Base-by-base conservation (phyloP, 495 filamentous ascomycete species). In the Penicillium paradoxum region DNA sequence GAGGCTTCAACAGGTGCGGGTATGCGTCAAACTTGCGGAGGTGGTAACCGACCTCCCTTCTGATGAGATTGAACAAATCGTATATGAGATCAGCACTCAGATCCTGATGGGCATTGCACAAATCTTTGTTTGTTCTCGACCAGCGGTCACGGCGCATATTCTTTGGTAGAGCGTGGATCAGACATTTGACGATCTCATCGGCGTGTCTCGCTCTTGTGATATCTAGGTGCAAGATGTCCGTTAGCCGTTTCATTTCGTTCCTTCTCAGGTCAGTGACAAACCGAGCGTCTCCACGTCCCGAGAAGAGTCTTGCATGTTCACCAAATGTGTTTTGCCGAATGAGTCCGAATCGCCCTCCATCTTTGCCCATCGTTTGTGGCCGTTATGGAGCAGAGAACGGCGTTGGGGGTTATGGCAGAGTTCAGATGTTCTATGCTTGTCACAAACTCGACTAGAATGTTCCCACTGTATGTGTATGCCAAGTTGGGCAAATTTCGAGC, bases 1-100 rank as follows among this genome's bases (percentile, higher is more conserved):
- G 43, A 0, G 47, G 30, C 4, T 19, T 27, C 9, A 67, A 17
- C 3, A 56, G 33, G 0, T 62, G 38, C 4, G 58, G 58, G 49
- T 60, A 66, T 41, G 45, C 18, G 3, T 66, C 53, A 13, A 73
- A 49, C n/a, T 54, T 45, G 11, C 38, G 51, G n/a, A 73, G 40
- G 7, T 66, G 59, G 17, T 43, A 19, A 15, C 29, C 37, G 10
- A 51, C 63, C 29, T 74, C 73, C 11, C 43, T 22, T 39, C 64
- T 45, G 0, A 73, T 40, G 1, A 71, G 58, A 0, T 14, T 9
- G 6, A 69, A 53, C 0, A 67, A 37, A 29, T 68, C 37, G 17
- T 37, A 15, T 8, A 65, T 55, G 2, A 70, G 21, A 18, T 57
- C 51, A 7, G 50, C 30, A 30, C 71, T 70, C 22, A 74, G 38